Evolutionary conservation across 805 yeast genomes (phyloP).

Genomic region (Lipomyces mesembrius): DNA sequence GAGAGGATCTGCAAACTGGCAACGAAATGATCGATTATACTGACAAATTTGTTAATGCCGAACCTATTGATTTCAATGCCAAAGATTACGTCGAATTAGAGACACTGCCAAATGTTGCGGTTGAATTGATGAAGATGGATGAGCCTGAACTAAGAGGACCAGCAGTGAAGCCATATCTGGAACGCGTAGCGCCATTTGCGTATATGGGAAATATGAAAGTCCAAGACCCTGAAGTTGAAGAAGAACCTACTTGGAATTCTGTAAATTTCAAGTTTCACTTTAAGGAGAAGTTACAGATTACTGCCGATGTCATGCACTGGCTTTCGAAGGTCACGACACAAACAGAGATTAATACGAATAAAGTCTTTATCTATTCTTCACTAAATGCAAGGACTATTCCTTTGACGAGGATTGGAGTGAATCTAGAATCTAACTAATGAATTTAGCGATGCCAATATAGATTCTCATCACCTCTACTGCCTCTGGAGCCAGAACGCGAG

Average conservation of each 20-base stretch:
- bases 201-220: conserved; percentile 21
- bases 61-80: not conserved
- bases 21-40: not conserved
- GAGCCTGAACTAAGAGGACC: not conserved
- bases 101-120: not conserved
- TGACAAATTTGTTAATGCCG: not conserved
- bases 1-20: not conserved
- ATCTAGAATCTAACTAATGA: not conserved
- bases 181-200: conserved; percentile 21
- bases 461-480: conserved; percentile 6
- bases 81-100: conserved; percentile 1
- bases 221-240: not conserved
- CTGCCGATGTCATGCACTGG: not conserved
- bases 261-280: not conserved
- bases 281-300: conserved; percentile 1
- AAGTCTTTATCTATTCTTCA: conserved; percentile 3
- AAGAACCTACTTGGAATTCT: not conserved
- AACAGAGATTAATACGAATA: not conserved
- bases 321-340: not conserved
- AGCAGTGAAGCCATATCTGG: conserved; percentile 13
- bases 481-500: not conserved
- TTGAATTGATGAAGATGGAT: not conserved
- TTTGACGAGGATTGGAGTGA: not conserved
- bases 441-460: not conserved
- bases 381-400: not conserved